Evolutionary conservation across 345 rosid species (phyloP), one percentile per base, ranked within the genome.

Genomic region (Geranium brycei): DNA sequence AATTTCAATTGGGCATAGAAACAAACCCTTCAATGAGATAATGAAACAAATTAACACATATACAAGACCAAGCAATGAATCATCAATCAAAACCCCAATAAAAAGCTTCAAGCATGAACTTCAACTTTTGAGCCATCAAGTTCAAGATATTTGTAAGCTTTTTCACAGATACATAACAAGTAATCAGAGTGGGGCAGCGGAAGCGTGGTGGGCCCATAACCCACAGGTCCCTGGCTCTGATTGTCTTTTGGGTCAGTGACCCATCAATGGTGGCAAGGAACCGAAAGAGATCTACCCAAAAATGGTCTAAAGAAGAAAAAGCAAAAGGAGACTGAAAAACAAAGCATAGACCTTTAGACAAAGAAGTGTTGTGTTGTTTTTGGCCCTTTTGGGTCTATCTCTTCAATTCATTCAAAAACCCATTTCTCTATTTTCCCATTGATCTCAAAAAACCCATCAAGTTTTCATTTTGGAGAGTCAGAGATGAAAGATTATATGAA

Each of bases 131-230:
- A 23, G 28, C 28, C 28, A 23, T 23, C 1, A 23, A 23, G 28
- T 23, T 23, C 28, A 23, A 23, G 28, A 23, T 23, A 23, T 23
- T 23, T 23, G 1, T 23, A 23, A 0, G 28, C 28, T 23, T 23
- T 23, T 23, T 23, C 28, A 23, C 28, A 23, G 28, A 23, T 23
- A 23, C 28, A 23, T 23, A 23, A 23, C 28, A 23, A n/a, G n/a
- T n/a, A n/a, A 35, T 35, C 41, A 35, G 41, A 35, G 41, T 35
- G 41, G 86, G 83, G 88, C 87, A 82, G 92, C 84, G 87, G 85
- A 86, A 81, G 88, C 85, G 83, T 81, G 85, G 85, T 83, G 85
- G 86, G 84, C 87, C 89, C 83, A 82, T 85, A 85, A 82, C 84
- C 87, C 87, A 87, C 85, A 84, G 87, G 82, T 82, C 80, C 85